These are phyloP conservation scores for Teratosphaeria gauchensis DNA, from an alignment of 2,329 filamentous ascomycete species.

Conservation along the genomic window DNA sequence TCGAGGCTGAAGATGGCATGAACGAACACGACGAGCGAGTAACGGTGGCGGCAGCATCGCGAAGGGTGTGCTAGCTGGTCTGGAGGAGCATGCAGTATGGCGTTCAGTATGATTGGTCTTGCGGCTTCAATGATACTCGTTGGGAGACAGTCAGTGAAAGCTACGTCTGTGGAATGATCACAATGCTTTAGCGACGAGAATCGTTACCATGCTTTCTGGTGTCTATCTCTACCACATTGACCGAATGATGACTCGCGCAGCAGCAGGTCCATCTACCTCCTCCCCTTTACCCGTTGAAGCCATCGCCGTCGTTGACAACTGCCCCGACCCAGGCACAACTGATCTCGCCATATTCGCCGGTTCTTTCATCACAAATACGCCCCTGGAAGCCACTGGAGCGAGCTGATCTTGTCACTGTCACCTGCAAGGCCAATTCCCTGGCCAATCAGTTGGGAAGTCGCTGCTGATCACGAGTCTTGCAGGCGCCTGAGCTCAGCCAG, in stretches of 20 bases:
- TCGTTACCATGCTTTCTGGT: neutral
- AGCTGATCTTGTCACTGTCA: too few species aligned
- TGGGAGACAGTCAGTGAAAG: neutral
- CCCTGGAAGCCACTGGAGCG: too few species aligned
- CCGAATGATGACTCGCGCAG: neutral
- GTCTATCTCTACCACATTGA: neutral
- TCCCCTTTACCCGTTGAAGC: too few species aligned
- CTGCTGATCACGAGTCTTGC: neutral
- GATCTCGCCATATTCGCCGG: too few species aligned
- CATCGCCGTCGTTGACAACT: too few species aligned
- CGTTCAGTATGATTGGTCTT: neutral
- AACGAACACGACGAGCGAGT: neutral
- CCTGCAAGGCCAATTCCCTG: too few species aligned
- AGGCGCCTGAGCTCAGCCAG: neutral
- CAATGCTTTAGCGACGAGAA: neutral
- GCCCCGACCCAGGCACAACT: too few species aligned
- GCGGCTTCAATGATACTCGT: neutral
- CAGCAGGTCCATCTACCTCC: neutral
- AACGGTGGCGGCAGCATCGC: neutral
- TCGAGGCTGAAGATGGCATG: neutral
- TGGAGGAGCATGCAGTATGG: neutral
- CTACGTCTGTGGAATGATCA: neutral
- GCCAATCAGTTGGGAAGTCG: neutral
- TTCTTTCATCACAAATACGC: too few species aligned
- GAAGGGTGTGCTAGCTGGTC: neutral